phyloP scores from a whole-genome alignment of 108 stramenopile genomes.

The Cyclotella cryptica region DNA sequence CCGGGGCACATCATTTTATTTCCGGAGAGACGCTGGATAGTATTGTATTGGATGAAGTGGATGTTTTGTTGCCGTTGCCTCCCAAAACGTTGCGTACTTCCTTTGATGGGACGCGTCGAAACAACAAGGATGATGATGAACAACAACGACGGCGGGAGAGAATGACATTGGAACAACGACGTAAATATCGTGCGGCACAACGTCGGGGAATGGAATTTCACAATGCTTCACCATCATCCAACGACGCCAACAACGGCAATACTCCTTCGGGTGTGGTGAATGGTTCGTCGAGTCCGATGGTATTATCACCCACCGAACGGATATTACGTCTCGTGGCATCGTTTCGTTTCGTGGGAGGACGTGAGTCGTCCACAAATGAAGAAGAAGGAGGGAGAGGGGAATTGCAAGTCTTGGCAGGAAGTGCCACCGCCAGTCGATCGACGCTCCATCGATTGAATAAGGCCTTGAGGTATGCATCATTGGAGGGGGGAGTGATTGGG shows the following conservation, averaged over 20 bases:
- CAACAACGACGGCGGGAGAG: constrained; percentile 27
- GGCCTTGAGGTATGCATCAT: constrained; percentile 52
- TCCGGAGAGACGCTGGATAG: constrained; percentile 54
- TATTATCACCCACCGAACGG: constrained; percentile 55
- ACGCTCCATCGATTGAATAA: constrained; percentile 63
- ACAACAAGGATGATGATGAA: no score
- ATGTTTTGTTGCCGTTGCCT: constrained; percentile 57
- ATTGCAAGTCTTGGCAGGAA: constrained; percentile 59
- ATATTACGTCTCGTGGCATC: constrained; percentile 51
- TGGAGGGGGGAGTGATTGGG: constrained; percentile 48
- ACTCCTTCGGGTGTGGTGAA: no score
- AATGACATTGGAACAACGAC: constrained; percentile 55
- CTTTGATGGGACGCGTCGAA: constrained; percentile 25
- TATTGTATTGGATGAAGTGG: constrained; percentile 65
- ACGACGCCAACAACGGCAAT: no score
- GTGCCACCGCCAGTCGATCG: constrained; percentile 62
- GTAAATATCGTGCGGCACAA: constrained; percentile 62
- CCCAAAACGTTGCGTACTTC: constrained; percentile 59
- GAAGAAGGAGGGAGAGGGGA: constrained; percentile 11
- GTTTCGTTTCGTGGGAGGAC: constrained; percentile 28
- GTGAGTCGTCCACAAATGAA: no score
- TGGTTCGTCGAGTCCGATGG: constrained; percentile 17
- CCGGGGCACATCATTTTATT: constrained; percentile 50
- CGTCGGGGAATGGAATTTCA: constrained; percentile 56
- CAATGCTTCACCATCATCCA: no score